These are phyloP conservation scores for Ambrosiella beaveri DNA, from an alignment of 2,329 filamentous ascomycete species.

Conservation along the genomic window DNA sequence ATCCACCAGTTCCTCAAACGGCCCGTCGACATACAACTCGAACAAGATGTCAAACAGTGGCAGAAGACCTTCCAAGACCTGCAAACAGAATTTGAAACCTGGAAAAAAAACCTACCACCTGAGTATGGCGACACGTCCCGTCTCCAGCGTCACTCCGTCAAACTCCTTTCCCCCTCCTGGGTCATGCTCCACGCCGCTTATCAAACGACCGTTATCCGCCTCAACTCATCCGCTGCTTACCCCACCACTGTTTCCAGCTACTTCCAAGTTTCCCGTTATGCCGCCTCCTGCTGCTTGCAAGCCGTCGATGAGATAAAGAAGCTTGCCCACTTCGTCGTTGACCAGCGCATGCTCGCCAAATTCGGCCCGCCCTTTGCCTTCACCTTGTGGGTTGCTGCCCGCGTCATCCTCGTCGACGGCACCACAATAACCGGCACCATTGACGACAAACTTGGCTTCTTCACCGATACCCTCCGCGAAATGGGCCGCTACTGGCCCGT, in stretches of 20 bases:
- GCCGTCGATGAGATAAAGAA: constrained; percentile 72
- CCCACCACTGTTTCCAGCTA: constrained; percentile 76
- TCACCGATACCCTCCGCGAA: constrained; percentile 64
- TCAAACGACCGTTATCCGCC: constrained; percentile 73
- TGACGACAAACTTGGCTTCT: constrained; percentile 60
- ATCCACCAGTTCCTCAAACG: constrained; percentile 81
- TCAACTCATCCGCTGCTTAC: constrained; percentile 85
- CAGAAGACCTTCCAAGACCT: constrained; percentile 73
- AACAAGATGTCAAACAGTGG: constrained; percentile 78
- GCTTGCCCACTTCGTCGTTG: constrained; percentile 60
- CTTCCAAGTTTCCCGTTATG: constrained; percentile 76
- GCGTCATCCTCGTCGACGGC: constrained; percentile 73
- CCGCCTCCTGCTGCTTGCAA: constrained; percentile 63
- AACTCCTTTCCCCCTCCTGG: constrained; percentile 63
- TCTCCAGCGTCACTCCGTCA: constrained; percentile 45
- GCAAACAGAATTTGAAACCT: constrained; percentile 59
- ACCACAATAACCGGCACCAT: constrained; percentile 76
- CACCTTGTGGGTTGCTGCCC: constrained; percentile 78
- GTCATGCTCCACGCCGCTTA: constrained; percentile 85
- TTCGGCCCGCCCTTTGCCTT: constrained; percentile 85
- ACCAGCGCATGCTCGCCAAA: constrained; percentile 57
- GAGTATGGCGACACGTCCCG: constrained; percentile 76
- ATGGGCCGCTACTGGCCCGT: constrained; percentile 79
- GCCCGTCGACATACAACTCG: constrained; percentile 71
- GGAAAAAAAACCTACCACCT: constrained; percentile 67